Conservation (phyloP, 1,139 yeast genomes). For the Yamadazyma taylorii region DNA sequence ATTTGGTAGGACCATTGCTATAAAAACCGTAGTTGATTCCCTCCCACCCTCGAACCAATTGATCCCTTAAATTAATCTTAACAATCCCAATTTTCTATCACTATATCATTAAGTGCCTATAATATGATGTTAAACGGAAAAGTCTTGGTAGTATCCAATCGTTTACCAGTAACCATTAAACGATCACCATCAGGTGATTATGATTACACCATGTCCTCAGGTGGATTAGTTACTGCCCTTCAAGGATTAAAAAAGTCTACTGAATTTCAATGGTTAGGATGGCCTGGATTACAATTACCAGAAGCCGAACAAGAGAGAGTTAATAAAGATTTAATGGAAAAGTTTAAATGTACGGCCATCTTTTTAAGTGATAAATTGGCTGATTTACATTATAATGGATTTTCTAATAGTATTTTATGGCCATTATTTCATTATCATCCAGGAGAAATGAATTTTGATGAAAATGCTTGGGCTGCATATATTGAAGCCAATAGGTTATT, state of each 20-base stretch:
- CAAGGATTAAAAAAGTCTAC: slow-evolving; percentile 86
- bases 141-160: slow-evolving; percentile 88
- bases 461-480: slow-evolving; percentile 97
- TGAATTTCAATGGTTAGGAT: slow-evolving; percentile 96
- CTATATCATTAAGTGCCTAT: no score
- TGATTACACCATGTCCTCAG: slow-evolving; percentile 85
- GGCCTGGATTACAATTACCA: slow-evolving; percentile 94
- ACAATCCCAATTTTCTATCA: no score
- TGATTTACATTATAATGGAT: slow-evolving; percentile 95
- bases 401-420: slow-evolving; percentile 90
- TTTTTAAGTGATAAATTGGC: slow-evolving; percentile 87
- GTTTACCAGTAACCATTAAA: slow-evolving; percentile 90
- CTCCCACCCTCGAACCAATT: no score
- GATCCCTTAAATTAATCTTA: no score
- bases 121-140: slow-evolving; percentile 47
- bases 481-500: slow-evolving; percentile 88
- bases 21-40: no score
- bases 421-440: slow-evolving; percentile 98
- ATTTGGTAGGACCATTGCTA: not conserved
- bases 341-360: slow-evolving; percentile 89
- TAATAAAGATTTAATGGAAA: slow-evolving; percentile 64
- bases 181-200: slow-evolving; percentile 62
- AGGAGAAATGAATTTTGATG: slow-evolving; percentile 98
- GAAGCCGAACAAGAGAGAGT: slow-evolving; percentile 70
- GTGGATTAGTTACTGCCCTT: slow-evolving; percentile 94